These are phyloP conservation scores for Colletotrichum lupini DNA, from an alignment of 2,329 filamentous ascomycete genomes.

Conservation along the genomic window DNA sequence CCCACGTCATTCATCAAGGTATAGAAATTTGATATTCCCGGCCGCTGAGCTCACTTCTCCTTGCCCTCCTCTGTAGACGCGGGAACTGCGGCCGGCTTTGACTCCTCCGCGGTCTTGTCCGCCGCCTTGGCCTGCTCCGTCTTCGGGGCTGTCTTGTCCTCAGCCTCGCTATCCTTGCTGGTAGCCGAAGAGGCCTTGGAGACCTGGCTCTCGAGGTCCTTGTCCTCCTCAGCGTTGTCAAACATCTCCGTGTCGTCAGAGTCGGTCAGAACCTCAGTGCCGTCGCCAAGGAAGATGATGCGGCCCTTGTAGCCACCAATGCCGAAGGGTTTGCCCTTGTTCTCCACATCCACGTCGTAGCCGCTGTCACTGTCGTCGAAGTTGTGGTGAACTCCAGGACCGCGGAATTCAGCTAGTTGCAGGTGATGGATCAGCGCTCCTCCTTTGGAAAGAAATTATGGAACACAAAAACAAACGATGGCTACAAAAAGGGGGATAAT, in stretches of 20 bases:
- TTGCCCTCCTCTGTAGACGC: conserved; percentile 32
- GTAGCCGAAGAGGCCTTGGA: conserved; percentile 60
- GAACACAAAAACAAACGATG: conserved; percentile 29
- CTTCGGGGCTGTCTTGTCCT: conserved; percentile 42
- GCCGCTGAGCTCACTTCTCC: conserved; percentile 27
- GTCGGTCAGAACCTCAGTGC: conserved; percentile 90
- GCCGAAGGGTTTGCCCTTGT: conserved; percentile 71
- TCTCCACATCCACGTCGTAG: conserved; percentile 80
- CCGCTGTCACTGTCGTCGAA: conserved; percentile 84
- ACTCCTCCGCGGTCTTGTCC: conserved; percentile 31
- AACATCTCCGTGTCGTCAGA: conserved; percentile 94
- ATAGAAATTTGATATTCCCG: neutral
- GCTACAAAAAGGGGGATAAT: conserved; percentile 19
- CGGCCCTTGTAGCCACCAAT: conserved; percentile 80
- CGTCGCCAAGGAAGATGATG: conserved; percentile 95
- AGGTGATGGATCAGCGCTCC: conserved; percentile 36
- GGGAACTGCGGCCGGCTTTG: conserved; percentile 26
- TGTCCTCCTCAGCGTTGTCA: conserved; percentile 85
- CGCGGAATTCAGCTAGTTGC: conserved; percentile 80
- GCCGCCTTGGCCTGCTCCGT: conserved; percentile 34
- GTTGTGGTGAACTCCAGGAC: conserved; percentile 83
- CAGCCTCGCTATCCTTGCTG: conserved; percentile 31
- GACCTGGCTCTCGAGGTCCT: conserved; percentile 87
- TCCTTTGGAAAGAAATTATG: conserved; percentile 32
- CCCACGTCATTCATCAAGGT: conserved; percentile 22